These are phyloP conservation scores for Magnaporthiopsis incrustans DNA, from an alignment of 2,329 filamentous ascomycete species.

Conservation along the genomic window DNA sequence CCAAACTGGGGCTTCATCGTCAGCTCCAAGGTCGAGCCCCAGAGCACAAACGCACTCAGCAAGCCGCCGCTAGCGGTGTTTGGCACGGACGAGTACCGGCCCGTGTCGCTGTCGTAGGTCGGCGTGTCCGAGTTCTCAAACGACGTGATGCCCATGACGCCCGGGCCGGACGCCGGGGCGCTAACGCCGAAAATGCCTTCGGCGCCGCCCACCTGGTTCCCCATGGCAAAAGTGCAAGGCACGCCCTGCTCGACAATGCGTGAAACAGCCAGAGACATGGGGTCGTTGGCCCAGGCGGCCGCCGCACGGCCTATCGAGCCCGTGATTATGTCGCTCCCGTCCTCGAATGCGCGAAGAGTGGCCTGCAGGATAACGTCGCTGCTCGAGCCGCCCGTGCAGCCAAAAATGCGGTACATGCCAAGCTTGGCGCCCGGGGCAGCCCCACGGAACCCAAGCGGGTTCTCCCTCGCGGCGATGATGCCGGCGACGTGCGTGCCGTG, in stretches of 20 bases:
- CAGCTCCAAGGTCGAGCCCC: conserved; percentile 6
- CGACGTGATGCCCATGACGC: conserved; percentile 4
- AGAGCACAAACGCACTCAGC: not conserved
- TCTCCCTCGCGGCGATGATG: conserved; percentile 9
- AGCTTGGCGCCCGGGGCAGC: conserved; percentile 8
- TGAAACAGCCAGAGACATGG: conserved; percentile 17
- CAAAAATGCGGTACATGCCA: conserved; percentile 10
- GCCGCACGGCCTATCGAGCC: conserved; percentile 18
- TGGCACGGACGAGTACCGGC: conserved; percentile 13
- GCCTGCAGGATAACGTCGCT: conserved; percentile 27
- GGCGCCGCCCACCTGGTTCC: conserved; percentile 14
- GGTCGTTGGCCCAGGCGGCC: conserved; percentile 20
- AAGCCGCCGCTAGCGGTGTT: not conserved
- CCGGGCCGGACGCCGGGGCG: not conserved
- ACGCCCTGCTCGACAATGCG: conserved; percentile 20
- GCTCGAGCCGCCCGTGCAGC: conserved; percentile 6
- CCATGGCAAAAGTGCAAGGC: conserved; percentile 19
- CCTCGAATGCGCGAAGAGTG: conserved; percentile 33
- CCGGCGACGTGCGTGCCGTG: conserved; percentile 13
- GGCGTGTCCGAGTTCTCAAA: conserved; percentile 19
- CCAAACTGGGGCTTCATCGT: conserved; percentile 12
- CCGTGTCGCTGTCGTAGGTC: conserved; percentile 27
- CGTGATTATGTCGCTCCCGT: conserved; percentile 28
- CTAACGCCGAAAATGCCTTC: conserved; percentile 4
- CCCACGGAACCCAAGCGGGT: conserved; percentile 2